Evolutionary conservation across 129 eudicot genomes (phyloP).

Genomic region (Lactuca sativa): DNA sequence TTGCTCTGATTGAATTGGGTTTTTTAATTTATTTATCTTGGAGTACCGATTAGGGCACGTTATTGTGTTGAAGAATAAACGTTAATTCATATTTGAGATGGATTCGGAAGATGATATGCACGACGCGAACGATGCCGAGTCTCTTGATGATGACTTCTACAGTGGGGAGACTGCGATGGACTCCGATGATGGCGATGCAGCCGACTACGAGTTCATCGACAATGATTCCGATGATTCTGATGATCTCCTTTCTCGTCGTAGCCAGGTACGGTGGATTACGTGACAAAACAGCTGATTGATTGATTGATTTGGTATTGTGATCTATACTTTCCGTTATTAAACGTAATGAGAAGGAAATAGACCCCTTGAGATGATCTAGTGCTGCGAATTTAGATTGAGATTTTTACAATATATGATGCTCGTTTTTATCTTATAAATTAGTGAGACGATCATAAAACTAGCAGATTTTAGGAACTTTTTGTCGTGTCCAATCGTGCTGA

Average conservation of each 20-base stretch:
- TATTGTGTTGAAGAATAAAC: constrained; percentile 6
- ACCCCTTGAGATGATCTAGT: neutral
- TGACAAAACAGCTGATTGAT: neutral
- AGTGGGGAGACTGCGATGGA: constrained; percentile 66
- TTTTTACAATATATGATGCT: neutral
- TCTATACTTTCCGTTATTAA: constrained; percentile 1
- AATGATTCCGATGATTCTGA: constrained; percentile 77
- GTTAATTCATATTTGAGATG: constrained; percentile 30
- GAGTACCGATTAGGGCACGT: constrained; percentile 9
- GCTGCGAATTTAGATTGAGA: constrained; percentile 2
- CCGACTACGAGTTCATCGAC: constrained; percentile 57
- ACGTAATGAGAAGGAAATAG: constrained; percentile 8
- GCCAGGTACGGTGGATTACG: constrained; percentile 43
- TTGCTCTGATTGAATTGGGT: constrained; percentile 27
- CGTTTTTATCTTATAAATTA: neutral
- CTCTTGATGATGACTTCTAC: constrained; percentile 67
- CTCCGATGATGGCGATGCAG: constrained; percentile 58
- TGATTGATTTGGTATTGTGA: constrained; percentile 14
- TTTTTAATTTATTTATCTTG: constrained; percentile 8
- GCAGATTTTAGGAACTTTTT: neutral
- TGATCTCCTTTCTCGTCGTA: constrained; percentile 50
- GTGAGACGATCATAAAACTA: constrained; percentile 11
- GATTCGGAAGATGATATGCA: constrained; percentile 91
- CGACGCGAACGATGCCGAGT: constrained; percentile 73
- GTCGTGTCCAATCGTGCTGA: constrained; percentile 8